phyloP scores from a whole-genome alignment of 2,329 filamentous ascomycete species.

The Sarocladium kiliense region DNA sequence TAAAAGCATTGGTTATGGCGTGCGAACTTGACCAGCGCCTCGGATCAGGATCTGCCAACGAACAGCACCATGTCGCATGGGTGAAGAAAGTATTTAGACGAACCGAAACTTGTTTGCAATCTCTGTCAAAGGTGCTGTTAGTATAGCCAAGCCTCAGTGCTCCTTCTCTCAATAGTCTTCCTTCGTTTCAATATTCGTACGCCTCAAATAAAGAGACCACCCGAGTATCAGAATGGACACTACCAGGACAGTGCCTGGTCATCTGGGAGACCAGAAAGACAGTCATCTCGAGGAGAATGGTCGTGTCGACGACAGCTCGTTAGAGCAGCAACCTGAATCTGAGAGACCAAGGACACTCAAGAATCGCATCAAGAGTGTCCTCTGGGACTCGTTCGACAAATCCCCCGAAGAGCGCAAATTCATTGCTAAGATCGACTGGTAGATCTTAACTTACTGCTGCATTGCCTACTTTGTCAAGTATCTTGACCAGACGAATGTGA shows the following conservation, averaged over 20 bases:
- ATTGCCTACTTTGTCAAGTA: slow-evolving; percentile 32
- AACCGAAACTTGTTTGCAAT: no score
- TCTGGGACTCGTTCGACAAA: slow-evolving; percentile 30
- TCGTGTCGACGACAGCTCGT: not conserved
- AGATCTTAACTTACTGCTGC: slow-evolving; percentile 28
- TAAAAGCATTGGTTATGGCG: not conserved
- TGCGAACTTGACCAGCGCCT: not conserved
- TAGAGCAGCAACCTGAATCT: slow-evolving; percentile 5
- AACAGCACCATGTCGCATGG: not conserved
- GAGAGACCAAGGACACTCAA: slow-evolving; percentile 9
- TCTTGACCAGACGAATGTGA: slow-evolving; percentile 24
- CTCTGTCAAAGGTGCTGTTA: not conserved
- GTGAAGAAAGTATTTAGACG: not conserved
- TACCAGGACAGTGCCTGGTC: not conserved
- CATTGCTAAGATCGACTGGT: slow-evolving; percentile 28
- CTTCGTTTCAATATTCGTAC: no score
- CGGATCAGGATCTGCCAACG: not conserved
- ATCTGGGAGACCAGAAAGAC: not conserved
- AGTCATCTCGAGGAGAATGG: slow-evolving; percentile 1
- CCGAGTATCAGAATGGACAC: not conserved
- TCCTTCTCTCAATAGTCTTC: no score
- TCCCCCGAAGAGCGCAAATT: slow-evolving; percentile 25
- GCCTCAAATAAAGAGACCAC: no score
- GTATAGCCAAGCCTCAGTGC: no score
- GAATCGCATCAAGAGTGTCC: slow-evolving; percentile 16